These are phyloP conservation scores for Cordyceps cateniannulata DNA, from an alignment of 2,329 filamentous ascomycete species.

Conservation along the genomic window DNA sequence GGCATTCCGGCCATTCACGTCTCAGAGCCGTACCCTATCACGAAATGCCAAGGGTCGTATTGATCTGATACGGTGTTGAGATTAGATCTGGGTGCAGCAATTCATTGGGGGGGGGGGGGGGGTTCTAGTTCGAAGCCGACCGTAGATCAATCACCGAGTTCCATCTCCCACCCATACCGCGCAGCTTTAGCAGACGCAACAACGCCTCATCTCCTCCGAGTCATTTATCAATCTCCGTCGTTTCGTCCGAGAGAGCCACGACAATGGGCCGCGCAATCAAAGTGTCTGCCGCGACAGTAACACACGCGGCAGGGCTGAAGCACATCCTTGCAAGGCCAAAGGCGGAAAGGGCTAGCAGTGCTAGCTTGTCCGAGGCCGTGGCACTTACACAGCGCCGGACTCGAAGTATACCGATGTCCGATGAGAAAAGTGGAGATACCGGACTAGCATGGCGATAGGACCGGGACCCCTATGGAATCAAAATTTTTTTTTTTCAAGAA, in stretches of 20 bases:
- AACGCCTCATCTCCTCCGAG: no score
- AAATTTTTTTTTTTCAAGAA: no score
- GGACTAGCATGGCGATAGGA: background rate
- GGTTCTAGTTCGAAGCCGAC: no score
- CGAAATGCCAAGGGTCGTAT: background rate
- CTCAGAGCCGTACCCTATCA: constrained; percentile 1
- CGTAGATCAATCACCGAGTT: no score
- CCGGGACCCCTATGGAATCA: background rate
- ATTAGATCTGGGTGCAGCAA: background rate
- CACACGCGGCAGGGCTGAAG: background rate
- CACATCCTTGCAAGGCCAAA: no score
- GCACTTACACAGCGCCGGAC: background rate
- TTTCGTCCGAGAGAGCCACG: no score
- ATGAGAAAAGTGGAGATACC: background rate
- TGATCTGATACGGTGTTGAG: background rate
- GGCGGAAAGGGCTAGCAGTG: no score
- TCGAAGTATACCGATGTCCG: constrained; percentile 7
- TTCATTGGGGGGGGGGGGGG: no score
- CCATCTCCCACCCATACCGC: no score
- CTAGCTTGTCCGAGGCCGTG: no score
- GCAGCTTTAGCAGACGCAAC: no score
- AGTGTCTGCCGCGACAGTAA: background rate
- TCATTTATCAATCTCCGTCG: background rate
- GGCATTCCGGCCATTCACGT: constrained; percentile 1
- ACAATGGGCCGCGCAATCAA: background rate